A percentile compares a stretch with the other conserved stretches of the same genome.
These are phyloP conservation scores for Fusarium buxicola DNA, from an alignment of 2,329 filamentous ascomycete genomes.

Conservation along the genomic window DNA sequence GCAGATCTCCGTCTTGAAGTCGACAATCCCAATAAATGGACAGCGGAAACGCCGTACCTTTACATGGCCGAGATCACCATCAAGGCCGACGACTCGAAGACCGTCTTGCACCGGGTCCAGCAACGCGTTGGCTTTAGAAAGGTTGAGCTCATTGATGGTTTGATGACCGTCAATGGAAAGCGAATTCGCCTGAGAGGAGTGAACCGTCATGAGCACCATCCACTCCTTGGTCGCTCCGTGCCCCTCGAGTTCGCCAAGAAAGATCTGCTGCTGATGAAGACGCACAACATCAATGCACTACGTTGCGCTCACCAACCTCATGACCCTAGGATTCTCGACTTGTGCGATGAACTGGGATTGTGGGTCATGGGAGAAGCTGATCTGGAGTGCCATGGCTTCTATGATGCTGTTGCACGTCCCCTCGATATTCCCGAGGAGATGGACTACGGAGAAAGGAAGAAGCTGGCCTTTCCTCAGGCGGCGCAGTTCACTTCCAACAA, in stretches of 20 bases:
- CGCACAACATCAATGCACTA: slow-evolving; percentile 77
- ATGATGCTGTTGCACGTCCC: slow-evolving; percentile 61
- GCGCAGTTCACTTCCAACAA: slow-evolving; percentile 72
- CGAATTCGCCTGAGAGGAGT: slow-evolving; percentile 72
- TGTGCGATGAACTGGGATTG: slow-evolving; percentile 74
- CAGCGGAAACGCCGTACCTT: slow-evolving; percentile 72
- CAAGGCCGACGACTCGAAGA: slow-evolving; percentile 52
- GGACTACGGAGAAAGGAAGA: slow-evolving; percentile 70
- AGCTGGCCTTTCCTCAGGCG: slow-evolving; percentile 64
- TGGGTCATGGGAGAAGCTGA: slow-evolving; percentile 68
- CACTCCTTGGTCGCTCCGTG: slow-evolving; percentile 70
- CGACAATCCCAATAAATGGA: slow-evolving; percentile 71
- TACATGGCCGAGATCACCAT: slow-evolving; percentile 69
- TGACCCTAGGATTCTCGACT: slow-evolving; percentile 68
- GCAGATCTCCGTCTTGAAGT: slow-evolving; percentile 61
- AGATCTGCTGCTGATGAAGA: slow-evolving; percentile 76
- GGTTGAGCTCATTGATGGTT: slow-evolving; percentile 70
- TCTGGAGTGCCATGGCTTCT: slow-evolving; percentile 66
- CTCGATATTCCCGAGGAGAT: slow-evolving; percentile 65
- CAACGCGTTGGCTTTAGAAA: slow-evolving; percentile 71
- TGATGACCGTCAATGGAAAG: slow-evolving; percentile 73
- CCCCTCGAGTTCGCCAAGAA: slow-evolving; percentile 70
- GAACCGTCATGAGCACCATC: slow-evolving; percentile 76
- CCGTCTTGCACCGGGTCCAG: slow-evolving; percentile 58
- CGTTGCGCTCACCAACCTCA: slow-evolving; percentile 76